Evolutionary conservation across 2,329 filamentous ascomycete genomes (phyloP).

Genomic region (Keithomyces neogunnii): DNA sequence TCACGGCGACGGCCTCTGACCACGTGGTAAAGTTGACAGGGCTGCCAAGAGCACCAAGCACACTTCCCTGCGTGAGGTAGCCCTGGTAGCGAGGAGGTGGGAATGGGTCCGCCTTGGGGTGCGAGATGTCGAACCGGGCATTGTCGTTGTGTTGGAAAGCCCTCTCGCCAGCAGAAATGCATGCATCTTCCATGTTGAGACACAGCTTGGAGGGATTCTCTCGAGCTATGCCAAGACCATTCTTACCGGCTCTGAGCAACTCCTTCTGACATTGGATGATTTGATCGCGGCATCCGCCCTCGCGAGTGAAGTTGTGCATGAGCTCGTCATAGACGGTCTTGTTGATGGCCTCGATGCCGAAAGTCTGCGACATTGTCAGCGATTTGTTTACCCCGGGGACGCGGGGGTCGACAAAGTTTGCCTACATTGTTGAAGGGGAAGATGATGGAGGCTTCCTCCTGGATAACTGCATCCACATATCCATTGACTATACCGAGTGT

Average conservation of each 20-base stretch:
- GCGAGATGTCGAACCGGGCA: conserved; percentile 53
- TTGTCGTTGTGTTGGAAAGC: conserved; percentile 45
- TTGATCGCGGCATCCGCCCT: conserved; percentile 42
- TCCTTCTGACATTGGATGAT: conserved; percentile 41
- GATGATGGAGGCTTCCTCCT: conserved; percentile 45
- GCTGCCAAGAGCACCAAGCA: conserved; percentile 53
- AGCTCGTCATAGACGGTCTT: conserved; percentile 26
- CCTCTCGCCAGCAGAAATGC: conserved; percentile 43
- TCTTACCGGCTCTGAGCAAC: conserved; percentile 43
- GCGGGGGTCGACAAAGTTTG: conserved; percentile 2
- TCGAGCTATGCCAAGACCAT: conserved; percentile 28
- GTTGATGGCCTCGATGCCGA: conserved; percentile 50
- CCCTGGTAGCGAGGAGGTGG: conserved; percentile 52
- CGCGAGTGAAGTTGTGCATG: conserved; percentile 20
- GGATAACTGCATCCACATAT: conserved; percentile 54
- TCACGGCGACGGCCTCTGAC: conserved; percentile 31
- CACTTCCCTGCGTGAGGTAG: conserved; percentile 50
- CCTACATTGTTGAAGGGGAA: conserved; percentile 54
- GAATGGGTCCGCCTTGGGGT: conserved; percentile 49
- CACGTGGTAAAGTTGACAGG: conserved; percentile 48
- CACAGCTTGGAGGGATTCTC: conserved; percentile 22
- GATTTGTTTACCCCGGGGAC: not conserved
- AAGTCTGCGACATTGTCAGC: conserved; percentile 24
- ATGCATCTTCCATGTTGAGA: conserved; percentile 38
- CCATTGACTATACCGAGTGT: conserved; percentile 65